phyloP scores from a whole-genome alignment of 225 moss, liverwort and hornwort genomes.

The Climacium dendroides region DNA sequence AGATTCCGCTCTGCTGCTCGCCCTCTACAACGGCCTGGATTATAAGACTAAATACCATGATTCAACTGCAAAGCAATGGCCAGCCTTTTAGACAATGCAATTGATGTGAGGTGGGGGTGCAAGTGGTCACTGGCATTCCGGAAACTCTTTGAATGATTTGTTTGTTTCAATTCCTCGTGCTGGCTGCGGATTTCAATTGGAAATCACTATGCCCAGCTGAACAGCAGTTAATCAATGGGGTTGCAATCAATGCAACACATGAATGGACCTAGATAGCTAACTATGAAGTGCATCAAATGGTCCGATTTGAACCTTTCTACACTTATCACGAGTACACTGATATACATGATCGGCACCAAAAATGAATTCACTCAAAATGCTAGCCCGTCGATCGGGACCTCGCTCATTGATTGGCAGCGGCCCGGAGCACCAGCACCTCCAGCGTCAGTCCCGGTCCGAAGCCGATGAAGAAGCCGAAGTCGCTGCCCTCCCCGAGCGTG shows the following conservation, averaged over 20 bases:
- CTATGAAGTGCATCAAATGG: background rate
- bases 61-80: background rate
- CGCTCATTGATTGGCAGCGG: background rate
- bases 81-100: background rate
- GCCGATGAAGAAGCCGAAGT: background rate
- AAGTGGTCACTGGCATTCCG: background rate
- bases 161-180: background rate
- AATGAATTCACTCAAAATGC: background rate
- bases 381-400: background rate
- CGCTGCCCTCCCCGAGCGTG: background rate
- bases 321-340: background rate
- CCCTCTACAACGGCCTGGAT: background rate
- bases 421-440: background rate
- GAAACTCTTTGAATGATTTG: background rate
- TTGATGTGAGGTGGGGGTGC: background rate
- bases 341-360: background rate
- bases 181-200: background rate
- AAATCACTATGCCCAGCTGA: background rate
- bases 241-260: background rate
- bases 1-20: background rate
- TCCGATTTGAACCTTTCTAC: background rate
- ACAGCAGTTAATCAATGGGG: background rate
- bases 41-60: background rate
- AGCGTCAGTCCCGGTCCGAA: background rate
- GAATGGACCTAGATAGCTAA: background rate